Evolutionary conservation across 2,329 filamentous ascomycete species (phyloP).

Genomic region (Monosporascus sp.): DNA sequence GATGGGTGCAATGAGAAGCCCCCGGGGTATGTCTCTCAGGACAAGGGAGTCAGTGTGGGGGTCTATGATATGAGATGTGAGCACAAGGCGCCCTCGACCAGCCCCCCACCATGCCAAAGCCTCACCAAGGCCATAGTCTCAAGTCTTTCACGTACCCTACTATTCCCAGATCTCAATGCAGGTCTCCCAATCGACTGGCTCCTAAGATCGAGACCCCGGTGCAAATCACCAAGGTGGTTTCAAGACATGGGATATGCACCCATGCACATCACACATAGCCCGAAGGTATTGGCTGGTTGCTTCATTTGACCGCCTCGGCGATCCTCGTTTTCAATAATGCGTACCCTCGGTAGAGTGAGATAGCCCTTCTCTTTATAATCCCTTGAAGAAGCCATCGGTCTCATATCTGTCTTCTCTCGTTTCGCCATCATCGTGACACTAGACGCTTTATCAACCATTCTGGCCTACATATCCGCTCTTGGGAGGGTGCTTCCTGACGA

Average conservation of each 20-base stretch:
- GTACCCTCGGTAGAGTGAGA: not conserved
- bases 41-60: not conserved
- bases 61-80: not conserved
- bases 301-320: not conserved
- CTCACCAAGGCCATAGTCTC: conserved; percentile 6
- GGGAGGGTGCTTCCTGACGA: not conserved
- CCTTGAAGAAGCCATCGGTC: not conserved
- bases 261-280: conserved; percentile 20
- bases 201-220: conserved; percentile 23
- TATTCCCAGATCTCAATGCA: conserved; percentile 21
- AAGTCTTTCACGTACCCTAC: conserved; percentile 10
- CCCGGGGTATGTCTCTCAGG: not conserved
- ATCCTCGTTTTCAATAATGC: not conserved
- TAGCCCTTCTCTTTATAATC: not conserved
- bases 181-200: conserved; percentile 25
- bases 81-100: not conserved
- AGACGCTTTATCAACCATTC: not conserved
- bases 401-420: not conserved
- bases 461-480: not conserved
- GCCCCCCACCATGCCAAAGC: conserved; percentile 2
- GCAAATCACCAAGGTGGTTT: conserved; percentile 17
- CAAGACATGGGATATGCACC: not conserved
- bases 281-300: not conserved
- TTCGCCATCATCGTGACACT: not conserved
- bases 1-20: not conserved